Evolutionary conservation across 495 filamentous ascomycete genomes (phyloP).

Genomic region (Lepraria neglecta): DNA sequence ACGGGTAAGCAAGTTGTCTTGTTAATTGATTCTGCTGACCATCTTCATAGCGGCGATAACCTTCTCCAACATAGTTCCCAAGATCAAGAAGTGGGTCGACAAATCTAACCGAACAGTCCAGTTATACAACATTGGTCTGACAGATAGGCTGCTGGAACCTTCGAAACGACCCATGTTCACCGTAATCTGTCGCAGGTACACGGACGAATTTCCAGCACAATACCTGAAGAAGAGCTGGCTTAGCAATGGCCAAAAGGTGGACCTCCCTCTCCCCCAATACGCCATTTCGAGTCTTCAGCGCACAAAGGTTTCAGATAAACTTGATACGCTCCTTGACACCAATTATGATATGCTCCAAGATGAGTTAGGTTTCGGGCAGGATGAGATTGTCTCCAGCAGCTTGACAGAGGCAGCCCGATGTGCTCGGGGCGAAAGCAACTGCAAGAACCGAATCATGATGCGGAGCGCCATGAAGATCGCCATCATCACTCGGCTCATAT

Average conservation of each 20-base stretch:
- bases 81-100: neutral
- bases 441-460: neutral
- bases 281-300: neutral
- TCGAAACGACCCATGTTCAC: neutral
- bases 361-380: neutral
- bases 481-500: slow-evolving; percentile 7
- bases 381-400: neutral
- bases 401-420: slow-evolving; percentile 1
- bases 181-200: neutral
- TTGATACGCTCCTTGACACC: neutral
- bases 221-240: neutral
- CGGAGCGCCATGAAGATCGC: neutral
- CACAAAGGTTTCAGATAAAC: neutral
- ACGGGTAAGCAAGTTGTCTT: neutral
- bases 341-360: neutral
- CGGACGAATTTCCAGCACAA: neutral
- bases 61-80: neutral
- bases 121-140: slow-evolving; percentile 5
- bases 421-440: neutral
- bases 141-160: neutral
- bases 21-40: neutral
- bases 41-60: neutral
- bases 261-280: neutral
- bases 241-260: neutral
- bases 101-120: neutral